These are phyloP conservation scores for Melanogaster broomeanus DNA, from an alignment of 768 basidiomycete genomes.

Conservation along the genomic window DNA sequence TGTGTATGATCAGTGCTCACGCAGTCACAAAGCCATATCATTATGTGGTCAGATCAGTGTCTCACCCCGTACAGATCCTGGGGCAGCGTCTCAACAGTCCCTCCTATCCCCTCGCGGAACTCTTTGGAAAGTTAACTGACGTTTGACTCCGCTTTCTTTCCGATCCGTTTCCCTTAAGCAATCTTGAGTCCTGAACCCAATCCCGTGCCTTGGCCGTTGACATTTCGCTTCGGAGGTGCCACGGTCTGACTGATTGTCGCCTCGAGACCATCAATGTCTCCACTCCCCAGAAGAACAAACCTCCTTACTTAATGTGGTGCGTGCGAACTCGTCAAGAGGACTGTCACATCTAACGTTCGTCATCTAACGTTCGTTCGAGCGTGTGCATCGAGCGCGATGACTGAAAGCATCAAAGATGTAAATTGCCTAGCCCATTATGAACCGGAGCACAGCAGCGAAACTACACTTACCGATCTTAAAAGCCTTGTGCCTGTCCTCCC, in stretches of 20 bases:
- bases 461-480: constrained; percentile 65
- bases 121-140: constrained; percentile 63
- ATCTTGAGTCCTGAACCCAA: constrained; percentile 42
- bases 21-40: neutral
- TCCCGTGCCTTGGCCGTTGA: neutral
- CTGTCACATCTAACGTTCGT: too few relatives aligned
- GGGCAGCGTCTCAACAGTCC: constrained; percentile 66
- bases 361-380: constrained; percentile 86
- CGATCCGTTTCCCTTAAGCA: constrained; percentile 81
- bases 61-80: constrained; percentile 73
- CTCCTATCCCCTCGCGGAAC: constrained; percentile 74
- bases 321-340: constrained; percentile 71
- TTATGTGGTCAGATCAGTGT: constrained; percentile 35
- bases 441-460: neutral
- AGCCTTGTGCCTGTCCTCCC: constrained; percentile 59
- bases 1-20: too few relatives aligned
- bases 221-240: neutral
- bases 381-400: constrained; percentile 89
- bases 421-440: neutral
- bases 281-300: constrained; percentile 79
- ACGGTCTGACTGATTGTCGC: constrained; percentile 62
- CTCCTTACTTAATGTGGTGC: constrained; percentile 93
- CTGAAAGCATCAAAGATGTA: constrained; percentile 33
- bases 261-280: constrained; percentile 72
- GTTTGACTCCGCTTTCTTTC: constrained; percentile 49